phyloP scores from a whole-genome alignment of 2,329 filamentous ascomycete species.

The Chaetomium globosum region DNA sequence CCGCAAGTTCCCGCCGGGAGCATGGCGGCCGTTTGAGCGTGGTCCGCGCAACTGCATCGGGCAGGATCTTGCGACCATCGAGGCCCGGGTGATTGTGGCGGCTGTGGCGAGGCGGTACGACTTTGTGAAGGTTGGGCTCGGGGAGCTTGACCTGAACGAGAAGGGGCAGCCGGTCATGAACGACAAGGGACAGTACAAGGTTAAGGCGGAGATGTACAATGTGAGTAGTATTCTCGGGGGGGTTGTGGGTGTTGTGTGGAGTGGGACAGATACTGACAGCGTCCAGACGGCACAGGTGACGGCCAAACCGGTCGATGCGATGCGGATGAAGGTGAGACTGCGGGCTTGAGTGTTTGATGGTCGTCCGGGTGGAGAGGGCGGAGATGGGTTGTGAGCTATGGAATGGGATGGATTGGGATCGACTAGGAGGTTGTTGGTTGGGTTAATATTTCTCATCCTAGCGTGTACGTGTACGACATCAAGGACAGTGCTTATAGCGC shows the following conservation, averaged over 20 bases:
- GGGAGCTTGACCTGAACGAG: constrained; percentile 37
- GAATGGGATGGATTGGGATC: no score
- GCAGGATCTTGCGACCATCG: constrained; percentile 53
- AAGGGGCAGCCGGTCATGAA: constrained; percentile 32
- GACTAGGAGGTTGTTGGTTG: not conserved
- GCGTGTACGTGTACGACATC: not conserved
- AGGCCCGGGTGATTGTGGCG: constrained; percentile 41
- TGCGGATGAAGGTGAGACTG: constrained; percentile 36
- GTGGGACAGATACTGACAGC: constrained; percentile 11
- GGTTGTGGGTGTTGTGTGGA: not conserved
- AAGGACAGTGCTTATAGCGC: not conserved
- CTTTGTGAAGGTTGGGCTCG: constrained; percentile 41
- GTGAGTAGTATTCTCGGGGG: constrained; percentile 30
- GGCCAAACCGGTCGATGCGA: constrained; percentile 38
- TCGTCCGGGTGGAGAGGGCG: no score
- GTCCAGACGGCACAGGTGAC: constrained; percentile 37
- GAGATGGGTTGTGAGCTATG: no score
- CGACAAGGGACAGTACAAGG: constrained; percentile 36
- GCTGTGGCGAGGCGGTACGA: constrained; percentile 39
- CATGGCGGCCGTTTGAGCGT: constrained; percentile 57
- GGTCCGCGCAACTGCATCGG: constrained; percentile 59
- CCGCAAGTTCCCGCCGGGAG: constrained; percentile 41
- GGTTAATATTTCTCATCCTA: not conserved
- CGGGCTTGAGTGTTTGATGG: constrained; percentile 14
- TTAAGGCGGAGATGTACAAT: constrained; percentile 38